A percentile compares a stretch with the other conserved stretches of the same genome.
These are phyloP conservation scores for Euphorbia pulcherrima DNA, from an alignment of 345 rosid species.

Conservation along the genomic window DNA sequence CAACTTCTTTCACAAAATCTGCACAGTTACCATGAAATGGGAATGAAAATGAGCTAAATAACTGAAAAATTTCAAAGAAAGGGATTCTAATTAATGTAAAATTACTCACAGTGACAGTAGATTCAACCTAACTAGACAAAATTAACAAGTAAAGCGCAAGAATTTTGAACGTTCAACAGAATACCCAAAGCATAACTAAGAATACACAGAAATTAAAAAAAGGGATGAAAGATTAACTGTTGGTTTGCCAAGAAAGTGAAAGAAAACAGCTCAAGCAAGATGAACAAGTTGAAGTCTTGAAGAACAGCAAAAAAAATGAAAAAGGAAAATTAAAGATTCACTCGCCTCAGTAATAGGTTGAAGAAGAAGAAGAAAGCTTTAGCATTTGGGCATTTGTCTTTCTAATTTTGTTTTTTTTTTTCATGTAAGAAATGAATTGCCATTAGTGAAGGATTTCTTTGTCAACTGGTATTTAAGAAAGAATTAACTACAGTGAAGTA, in stretches of 20 bases:
- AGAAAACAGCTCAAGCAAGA: neutral
- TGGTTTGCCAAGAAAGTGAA: neutral
- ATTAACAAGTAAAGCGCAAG: neutral
- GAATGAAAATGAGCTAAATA: neutral
- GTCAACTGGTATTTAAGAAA: too few species aligned
- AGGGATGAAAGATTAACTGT: too few species aligned
- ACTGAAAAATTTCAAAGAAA: neutral
- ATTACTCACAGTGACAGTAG: neutral
- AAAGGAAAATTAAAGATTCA: conserved; percentile 5
- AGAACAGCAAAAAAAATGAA: neutral
- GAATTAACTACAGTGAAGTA: too few species aligned
- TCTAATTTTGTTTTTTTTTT: too few species aligned
- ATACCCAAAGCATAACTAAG: neutral
- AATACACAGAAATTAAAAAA: neutral
- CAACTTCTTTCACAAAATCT: conserved; percentile 12
- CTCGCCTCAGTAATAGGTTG: conserved; percentile 16
- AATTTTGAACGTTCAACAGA: neutral
- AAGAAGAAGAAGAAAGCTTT: conserved; percentile 3
- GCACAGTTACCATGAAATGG: neutral
- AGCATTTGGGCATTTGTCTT: neutral
- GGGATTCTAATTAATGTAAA: neutral
- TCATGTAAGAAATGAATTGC: too few species aligned
- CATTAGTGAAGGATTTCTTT: too few species aligned
- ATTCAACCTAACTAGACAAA: neutral
- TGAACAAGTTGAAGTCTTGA: neutral